phyloP scores from a whole-genome alignment of 768 basidiomycete species.

The Amanita pallidorosea region DNA sequence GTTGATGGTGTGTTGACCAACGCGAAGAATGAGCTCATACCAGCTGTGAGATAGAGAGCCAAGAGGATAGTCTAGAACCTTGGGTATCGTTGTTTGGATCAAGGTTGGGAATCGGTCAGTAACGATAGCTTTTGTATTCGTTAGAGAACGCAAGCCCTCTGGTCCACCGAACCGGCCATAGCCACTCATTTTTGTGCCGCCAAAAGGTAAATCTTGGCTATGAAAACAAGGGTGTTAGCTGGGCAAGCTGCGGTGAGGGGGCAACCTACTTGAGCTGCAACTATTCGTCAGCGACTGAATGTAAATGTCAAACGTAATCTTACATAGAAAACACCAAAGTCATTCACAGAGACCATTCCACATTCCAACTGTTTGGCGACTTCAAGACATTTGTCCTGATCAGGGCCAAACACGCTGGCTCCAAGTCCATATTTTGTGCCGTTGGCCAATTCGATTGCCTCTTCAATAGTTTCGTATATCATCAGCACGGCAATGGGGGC shows the following conservation, averaged over 20 bases:
- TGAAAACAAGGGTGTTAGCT: neutral
- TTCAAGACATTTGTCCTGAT: conserved; percentile 64
- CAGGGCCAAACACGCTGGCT: conserved; percentile 88
- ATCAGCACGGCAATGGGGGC: conserved; percentile 87
- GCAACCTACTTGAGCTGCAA: conserved; percentile 53
- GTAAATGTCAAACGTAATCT: conserved; percentile 17
- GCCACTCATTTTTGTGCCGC: conserved; percentile 84
- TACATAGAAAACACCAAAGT: conserved; percentile 85
- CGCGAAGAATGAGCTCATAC: conserved; percentile 29
- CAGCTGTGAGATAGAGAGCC: conserved; percentile 65
- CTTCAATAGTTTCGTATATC: conserved; percentile 72
- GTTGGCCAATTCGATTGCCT: conserved; percentile 85
- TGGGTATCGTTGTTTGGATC: conserved; percentile 80
- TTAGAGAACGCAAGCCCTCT: conserved; percentile 84
- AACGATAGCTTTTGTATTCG: conserved; percentile 81
- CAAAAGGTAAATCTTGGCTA: conserved; percentile 89
- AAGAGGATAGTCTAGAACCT: conserved; percentile 78
- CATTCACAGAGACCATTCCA: conserved; percentile 97
- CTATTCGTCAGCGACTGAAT: neutral
- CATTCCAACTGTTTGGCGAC: conserved; percentile 80
- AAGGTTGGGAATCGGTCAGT: conserved; percentile 78
- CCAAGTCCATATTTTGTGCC: conserved; percentile 84
- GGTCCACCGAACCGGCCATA: conserved; percentile 94
- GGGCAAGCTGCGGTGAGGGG: neutral
- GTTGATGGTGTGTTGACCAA: neutral